phyloP scores from a whole-genome alignment of 2,329 filamentous ascomycete species.

The Dothideomycetes sp. region DNA sequence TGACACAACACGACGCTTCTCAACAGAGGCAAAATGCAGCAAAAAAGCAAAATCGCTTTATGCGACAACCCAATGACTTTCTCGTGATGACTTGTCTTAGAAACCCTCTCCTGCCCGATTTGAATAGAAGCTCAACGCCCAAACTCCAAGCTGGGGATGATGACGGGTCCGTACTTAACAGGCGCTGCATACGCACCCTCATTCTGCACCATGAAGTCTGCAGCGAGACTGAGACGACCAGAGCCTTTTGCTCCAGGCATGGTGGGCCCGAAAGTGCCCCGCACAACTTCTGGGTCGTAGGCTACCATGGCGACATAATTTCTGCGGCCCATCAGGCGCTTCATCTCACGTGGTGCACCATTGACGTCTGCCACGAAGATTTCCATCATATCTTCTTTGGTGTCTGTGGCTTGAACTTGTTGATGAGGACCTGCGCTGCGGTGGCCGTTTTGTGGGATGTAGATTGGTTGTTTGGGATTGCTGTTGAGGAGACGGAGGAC shows the following conservation, averaged over 20 bases:
- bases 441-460: conserved; percentile 82
- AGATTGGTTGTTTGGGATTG: conserved; percentile 66
- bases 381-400: conserved; percentile 99
- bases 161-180: conserved; percentile 94
- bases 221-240: conserved; percentile 66
- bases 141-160: conserved; percentile 63
- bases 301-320: conserved; percentile 93
- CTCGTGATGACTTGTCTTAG: no score
- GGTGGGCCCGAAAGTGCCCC: conserved; percentile 24
- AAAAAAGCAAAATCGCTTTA: no score
- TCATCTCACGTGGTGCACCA: conserved; percentile 71
- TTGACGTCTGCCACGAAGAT: conserved; percentile 93
- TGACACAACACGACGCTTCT: no score
- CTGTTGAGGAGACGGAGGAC: conserved; percentile 92
- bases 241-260: conserved; percentile 20
- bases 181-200: conserved; percentile 72
- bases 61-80: no score
- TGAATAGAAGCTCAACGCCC: conserved; percentile 32
- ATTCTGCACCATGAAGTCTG: conserved; percentile 94
- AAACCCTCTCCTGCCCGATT: no score
- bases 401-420: conserved; percentile 61
- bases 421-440: conserved; percentile 37
- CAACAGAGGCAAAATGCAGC: no score
- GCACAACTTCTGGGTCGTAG: conserved; percentile 76
- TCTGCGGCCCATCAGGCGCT: conserved; percentile 74